A percentile compares a stretch with the other conserved stretches of the same genome.
These are phyloP conservation scores for Pseudogymnoascus sp. DNA, from an alignment of 2,329 filamentous ascomycete genomes.

Conservation along the genomic window DNA sequence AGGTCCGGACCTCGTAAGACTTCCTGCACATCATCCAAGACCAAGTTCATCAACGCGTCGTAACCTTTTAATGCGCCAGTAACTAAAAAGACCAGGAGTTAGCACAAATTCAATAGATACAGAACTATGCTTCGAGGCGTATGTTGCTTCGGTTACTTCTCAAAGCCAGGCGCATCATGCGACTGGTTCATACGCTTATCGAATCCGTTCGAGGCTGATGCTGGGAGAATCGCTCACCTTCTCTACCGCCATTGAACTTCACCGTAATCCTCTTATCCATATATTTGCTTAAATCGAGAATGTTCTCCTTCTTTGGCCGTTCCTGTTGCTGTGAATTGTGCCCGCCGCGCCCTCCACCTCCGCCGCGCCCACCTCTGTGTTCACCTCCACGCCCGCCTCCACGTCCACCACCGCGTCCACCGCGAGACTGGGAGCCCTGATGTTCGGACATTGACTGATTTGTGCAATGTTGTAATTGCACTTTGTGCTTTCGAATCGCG, in stretches of 20 bases:
- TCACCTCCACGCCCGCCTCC: conserved; percentile 25
- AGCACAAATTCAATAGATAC: not conserved
- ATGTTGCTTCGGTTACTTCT: not conserved
- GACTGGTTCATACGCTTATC: not conserved
- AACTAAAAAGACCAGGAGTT: conserved; percentile 45
- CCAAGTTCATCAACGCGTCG: conserved; percentile 96
- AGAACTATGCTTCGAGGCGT: not conserved
- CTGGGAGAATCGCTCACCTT: conserved; percentile 50
- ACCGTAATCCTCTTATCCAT: conserved; percentile 94
- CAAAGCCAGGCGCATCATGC: not conserved
- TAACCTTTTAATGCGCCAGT: conserved; percentile 87
- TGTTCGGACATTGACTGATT: conserved; percentile 6
- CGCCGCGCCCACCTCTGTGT: conserved; percentile 37
- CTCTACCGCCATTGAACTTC: conserved; percentile 91
- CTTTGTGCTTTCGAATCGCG: conserved; percentile 7
- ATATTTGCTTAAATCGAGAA: conserved; percentile 89
- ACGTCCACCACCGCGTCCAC: conserved; percentile 31
- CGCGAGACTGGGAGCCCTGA: conserved; percentile 23
- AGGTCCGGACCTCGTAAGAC: conserved; percentile 64
- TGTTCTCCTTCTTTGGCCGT: conserved; percentile 96
- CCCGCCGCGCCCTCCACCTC: conserved; percentile 40
- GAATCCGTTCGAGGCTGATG: not conserved
- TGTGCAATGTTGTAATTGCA: conserved; percentile 8
- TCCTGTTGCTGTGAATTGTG: conserved; percentile 46
- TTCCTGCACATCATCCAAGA: conserved; percentile 90